Evolutionary conservation across 2,329 filamentous ascomycete genomes (phyloP).

Genomic region (Diplocarpon mali): DNA sequence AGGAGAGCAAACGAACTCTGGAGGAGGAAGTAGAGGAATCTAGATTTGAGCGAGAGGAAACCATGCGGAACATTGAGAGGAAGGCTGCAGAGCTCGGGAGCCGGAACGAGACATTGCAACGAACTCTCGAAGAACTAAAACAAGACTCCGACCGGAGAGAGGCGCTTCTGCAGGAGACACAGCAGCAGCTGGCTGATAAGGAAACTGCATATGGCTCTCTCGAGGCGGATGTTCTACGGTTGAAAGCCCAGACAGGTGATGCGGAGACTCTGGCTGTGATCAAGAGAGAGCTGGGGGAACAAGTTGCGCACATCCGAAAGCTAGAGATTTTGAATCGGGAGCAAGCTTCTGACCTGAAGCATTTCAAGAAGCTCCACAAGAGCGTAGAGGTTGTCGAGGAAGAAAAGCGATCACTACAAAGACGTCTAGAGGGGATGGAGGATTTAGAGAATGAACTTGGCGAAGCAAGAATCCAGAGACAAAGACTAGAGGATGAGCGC

Average conservation of each 20-base stretch:
- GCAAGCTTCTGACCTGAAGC: conserved; percentile 67
- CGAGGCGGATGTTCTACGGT: conserved; percentile 70
- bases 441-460: conserved; percentile 64
- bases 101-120: conserved; percentile 46
- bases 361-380: conserved; percentile 69
- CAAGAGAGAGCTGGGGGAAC: conserved; percentile 78
- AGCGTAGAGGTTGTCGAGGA: conserved; percentile 92
- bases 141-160: conserved; percentile 32
- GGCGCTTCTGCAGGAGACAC: conserved; percentile 23
- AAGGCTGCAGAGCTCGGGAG: conserved; percentile 51
- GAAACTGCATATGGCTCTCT: conserved; percentile 63
- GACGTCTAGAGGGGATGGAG: conserved; percentile 64
- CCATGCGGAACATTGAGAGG: conserved; percentile 50
- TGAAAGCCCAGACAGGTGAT: conserved; percentile 82
- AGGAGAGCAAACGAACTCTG: conserved; percentile 62
- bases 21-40: conserved; percentile 76
- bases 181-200: conserved; percentile 43
- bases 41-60: conserved; percentile 52
- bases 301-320: conserved; percentile 80
- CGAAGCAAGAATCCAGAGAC: conserved; percentile 71
- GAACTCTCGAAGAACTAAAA: conserved; percentile 39
- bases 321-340: conserved; percentile 74
- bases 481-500: conserved; percentile 80
- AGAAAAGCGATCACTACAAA: conserved; percentile 76
- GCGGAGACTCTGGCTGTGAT: conserved; percentile 77